phyloP scores from a whole-genome alignment of 2,329 filamentous ascomycete species.

The Botrytis fragariae region DNA sequence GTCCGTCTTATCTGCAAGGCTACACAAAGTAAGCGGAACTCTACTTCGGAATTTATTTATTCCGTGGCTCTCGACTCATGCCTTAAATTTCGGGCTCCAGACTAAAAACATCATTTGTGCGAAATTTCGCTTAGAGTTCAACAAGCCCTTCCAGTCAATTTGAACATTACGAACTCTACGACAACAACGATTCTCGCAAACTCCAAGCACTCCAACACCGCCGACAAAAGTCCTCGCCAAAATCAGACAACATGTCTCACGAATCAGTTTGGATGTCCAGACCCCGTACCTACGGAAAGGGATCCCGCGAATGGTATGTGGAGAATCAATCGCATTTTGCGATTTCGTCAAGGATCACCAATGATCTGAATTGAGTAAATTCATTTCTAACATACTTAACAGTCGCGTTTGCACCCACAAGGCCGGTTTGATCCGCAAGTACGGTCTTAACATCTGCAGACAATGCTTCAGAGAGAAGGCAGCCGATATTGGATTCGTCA shows the following conservation, averaged over 20 bases:
- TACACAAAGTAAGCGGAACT: not conserved
- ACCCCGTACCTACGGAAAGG: constrained; percentile 96
- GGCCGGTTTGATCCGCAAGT: constrained; percentile 99
- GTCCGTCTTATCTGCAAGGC: constrained; percentile 3
- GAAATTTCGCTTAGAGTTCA: constrained; percentile 18
- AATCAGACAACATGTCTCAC: constrained; percentile 65
- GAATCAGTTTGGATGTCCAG: constrained; percentile 99
- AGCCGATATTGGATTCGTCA: constrained; percentile 70
- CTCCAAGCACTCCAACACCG: constrained; percentile 18
- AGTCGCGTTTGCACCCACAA: constrained; percentile 89
- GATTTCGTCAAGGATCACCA: constrained; percentile 3
- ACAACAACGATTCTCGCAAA: constrained; percentile 14
- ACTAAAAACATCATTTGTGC: constrained; percentile 16
- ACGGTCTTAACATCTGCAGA: constrained; percentile 88
- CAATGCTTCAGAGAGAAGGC: constrained; percentile 76
- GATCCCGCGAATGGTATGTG: constrained; percentile 85
- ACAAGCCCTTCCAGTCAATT: constrained; percentile 13
- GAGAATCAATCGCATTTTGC: constrained; percentile 11
- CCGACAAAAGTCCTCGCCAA: constrained; percentile 32
- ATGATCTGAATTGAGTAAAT: not conserved
- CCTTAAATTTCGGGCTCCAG: not conserved
- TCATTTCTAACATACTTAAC: constrained; percentile 27
- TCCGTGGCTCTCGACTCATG: rapidly evolving
- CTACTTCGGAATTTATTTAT: not conserved
- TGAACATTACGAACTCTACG: constrained; percentile 7